Conservation (phyloP, 2,329 filamentous ascomycete species). For the Aureobasidium vineae region DNA sequence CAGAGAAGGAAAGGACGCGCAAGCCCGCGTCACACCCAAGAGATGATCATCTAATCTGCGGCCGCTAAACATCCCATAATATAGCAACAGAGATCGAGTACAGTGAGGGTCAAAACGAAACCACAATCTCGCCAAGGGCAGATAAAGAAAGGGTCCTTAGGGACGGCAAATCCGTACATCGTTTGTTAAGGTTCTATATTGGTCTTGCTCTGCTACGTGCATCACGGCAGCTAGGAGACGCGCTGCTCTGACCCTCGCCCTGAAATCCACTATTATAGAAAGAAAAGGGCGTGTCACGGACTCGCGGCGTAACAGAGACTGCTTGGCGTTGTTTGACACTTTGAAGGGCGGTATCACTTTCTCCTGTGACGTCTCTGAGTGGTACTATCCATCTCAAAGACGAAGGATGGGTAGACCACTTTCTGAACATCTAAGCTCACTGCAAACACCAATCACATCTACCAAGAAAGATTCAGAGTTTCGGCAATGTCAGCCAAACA, state of each 20-base stretch:
- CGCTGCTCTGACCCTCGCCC: neutral
- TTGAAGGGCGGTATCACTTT: neutral
- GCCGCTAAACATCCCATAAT: neutral
- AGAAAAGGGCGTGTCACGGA: neutral
- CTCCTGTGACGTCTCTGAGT: neutral
- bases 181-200: neutral
- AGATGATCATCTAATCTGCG: conserved; percentile 8
- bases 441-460: neutral
- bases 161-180: neutral
- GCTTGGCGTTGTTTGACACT: conserved; percentile 6
- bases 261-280: neutral
- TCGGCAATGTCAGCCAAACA: neutral
- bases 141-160: neutral
- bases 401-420: neutral
- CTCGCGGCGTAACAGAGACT: neutral
- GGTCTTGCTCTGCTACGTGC: neutral
- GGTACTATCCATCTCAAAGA: neutral
- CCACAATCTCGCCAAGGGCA: conserved; percentile 5
- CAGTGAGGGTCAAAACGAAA: neutral
- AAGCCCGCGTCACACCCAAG: conserved; percentile 11
- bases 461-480: neutral
- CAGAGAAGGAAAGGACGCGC: conserved; percentile 1
- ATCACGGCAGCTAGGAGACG: neutral
- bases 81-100: neutral
- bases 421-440: neutral